Base-by-base conservation (phyloP, 805 yeast species). In the Saccharomycopsis malanga region DNA sequence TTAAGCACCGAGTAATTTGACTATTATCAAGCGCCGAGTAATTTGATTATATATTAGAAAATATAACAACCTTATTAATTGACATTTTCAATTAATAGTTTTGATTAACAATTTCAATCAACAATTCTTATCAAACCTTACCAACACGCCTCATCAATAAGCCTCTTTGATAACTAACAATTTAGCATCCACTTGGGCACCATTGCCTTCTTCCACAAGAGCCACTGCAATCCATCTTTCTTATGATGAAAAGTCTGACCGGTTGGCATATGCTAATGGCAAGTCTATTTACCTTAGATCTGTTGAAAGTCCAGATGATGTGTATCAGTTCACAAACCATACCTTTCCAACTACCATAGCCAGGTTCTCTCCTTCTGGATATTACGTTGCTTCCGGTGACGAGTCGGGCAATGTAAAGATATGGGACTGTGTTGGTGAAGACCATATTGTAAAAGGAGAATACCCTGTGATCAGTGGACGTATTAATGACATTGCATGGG, bases 381-480 rank as follows among this genome's bases (percentile, higher is more conserved):
- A 72, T 64, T 91, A 86, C 64, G 69, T 91, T 25, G 96, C 95
- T 1, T 83, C 95, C 2, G 98, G 96, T 40, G 98, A 91, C 60
- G 87, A 79, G 56, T 66, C 81, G n/a, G 98, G 98, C 24, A 76
- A 76, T 51, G 94, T 91, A 38, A 83, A 84, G 55, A 78, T 93
- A 39, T 91, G 98, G 96, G 94, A 87, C 57, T 64, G 72, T 24
- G 74, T 72, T 21, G 73, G 74, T 17, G 77, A 75, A 29, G 72
- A 68, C 35, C 73, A 80, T 45, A 61, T 71, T 20, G 65, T 86
- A 40, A 91, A 91, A 65, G 82, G 88, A 48, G 95, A 88, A 56
- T 85, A 79, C 60, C 84, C 77, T 53, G 78, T 88, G 23, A 73
- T 91, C 46, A 74, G 83, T 34, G 96, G 96, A 3, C 76, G 85